Base-by-base conservation (phyloP, 1,139 yeast species). In the Protomyces macrosporus region DNA sequence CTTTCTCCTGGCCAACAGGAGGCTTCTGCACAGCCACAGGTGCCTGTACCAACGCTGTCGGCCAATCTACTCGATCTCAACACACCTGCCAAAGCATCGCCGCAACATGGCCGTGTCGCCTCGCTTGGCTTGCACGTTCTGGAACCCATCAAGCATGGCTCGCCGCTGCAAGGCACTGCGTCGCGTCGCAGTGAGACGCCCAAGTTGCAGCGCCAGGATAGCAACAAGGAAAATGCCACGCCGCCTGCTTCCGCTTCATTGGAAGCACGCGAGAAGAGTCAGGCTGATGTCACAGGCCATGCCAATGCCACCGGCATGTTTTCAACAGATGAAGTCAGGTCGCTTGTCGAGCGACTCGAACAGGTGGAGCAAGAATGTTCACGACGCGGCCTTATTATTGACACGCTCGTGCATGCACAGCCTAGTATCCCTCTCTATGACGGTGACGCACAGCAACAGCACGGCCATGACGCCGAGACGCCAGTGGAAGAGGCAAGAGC, bases 351-450 rank as follows among this genome's bases (percentile, higher is more conserved):
- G 36, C 40, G 33, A 6, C 53, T 58, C 10, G 53, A 52, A 14
- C 23, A 33, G 23, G 52, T 40, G 4, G 42, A 48, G 6, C 56
- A 45, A 16, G 62, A 58, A 30, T 58, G 62, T 34, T 52, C 56
- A 4, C 45, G 62, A 32, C 62, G 62, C n/a, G 62, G 62, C 30
- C 35, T 51, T 33, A 51, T 58, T 48, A 58, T 58, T 32, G 56
- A 58, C 32, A 40, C 53, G 10, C 6, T 57, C 32, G 55, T 50
- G 5, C 56, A 51, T 23, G 30, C 48, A n/a, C 16, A n/a, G 30
- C 23, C 6, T 3, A 23, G 2, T 2, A 23, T 1, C 23, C 23
- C 23, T 23, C 2, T 23, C 23, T 2, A 23, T 23, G 23, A 2
- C 2, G 2, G 23, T 23, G 23, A 23, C 23, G 23, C 23, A 23